Evolutionary conservation across 1,139 yeast species (phyloP), one percentile per base, ranked within the genome.

Genomic region (Protomyces gravidus): DNA sequence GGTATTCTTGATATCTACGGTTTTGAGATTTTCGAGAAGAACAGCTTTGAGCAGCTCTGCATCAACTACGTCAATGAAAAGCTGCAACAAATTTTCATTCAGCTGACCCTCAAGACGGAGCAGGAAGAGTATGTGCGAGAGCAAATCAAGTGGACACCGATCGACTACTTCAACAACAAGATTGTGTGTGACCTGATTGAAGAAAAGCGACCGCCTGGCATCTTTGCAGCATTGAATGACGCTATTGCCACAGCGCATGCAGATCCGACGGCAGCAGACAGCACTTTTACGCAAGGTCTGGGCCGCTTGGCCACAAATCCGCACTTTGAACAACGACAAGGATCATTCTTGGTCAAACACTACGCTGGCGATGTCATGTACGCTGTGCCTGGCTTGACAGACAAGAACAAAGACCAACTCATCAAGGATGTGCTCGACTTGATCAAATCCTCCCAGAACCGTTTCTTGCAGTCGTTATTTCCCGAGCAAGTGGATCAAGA

Each of bases 191-290:
- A 94, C 69, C 79, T 94, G 71, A 94, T 94, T 70, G 99, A 94
- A 73, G 88, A 89, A 36, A 82, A 83, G 62, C 82, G 97, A 69
- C 98, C 98, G 1, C 97, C 97, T 0, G 99, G 99, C 63, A 80
- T 94, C 55, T 90, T 94, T 75, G 95, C 98, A 1, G 96, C 96
- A 1, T 79, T 94, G 73, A 92, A 92, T 72, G 99, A 94, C 75
- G 92, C 97, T 0, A 85, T 90, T 70, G 97, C 97, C 53, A 94
- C 97, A 17, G 98, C 98, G 0, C 98, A 94, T 72, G 99, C 99
- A 2, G 98, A 94, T 71, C 86, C 97, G 0, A 81, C 78, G 61
- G 98, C 98, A 11, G 97, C 98, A 0, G 99, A 94, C 72, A 96
- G 89, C 74, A 89, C 95, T 1, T 94, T 94, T 73, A 87, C 94